Percentiles rank a stretch among this genome's conserved stretches.
Evolutionary conservation across 805 yeast genomes (phyloP).

Genomic region (Cyberlindnera petersonii): DNA sequence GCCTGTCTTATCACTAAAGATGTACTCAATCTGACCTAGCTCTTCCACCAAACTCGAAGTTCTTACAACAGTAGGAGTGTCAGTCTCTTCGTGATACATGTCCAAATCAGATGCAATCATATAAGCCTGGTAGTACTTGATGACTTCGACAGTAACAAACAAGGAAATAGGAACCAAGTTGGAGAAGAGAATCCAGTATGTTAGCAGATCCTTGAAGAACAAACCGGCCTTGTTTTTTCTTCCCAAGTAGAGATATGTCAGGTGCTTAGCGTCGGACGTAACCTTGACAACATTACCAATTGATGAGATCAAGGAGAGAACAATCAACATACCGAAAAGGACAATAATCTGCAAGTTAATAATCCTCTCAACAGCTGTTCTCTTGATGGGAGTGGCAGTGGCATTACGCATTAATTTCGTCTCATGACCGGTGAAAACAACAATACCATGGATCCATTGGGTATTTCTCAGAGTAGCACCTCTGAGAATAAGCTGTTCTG

Average conservation of each 20-base stretch:
- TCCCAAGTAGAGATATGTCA: constrained; percentile 64
- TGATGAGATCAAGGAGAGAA: constrained; percentile 74
- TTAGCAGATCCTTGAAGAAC: constrained; percentile 82
- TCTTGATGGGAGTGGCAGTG: constrained; percentile 95
- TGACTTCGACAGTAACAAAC: constrained; percentile 93
- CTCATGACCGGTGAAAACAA: constrained; percentile 96
- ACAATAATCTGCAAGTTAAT: constrained; percentile 91
- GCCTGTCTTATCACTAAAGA: constrained; percentile 97
- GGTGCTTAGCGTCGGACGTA: constrained; percentile 44
- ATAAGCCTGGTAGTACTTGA: constrained; percentile 92
- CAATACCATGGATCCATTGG: constrained; percentile 91
- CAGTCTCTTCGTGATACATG: constrained; percentile 80
- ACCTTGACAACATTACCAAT: constrained; percentile 81
- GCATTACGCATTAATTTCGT: constrained; percentile 98
- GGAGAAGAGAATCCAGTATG: constrained; percentile 95
- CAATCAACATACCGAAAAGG: constrained; percentile 73
- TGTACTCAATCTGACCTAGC: constrained; percentile 92
- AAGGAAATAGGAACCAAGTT: constrained; percentile 96
- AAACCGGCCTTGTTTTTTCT: constrained; percentile 64
- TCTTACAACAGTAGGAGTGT: constrained; percentile 92
- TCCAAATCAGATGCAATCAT: constrained; percentile 94
- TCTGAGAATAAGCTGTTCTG: constrained; percentile 87
- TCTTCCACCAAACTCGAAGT: constrained; percentile 96
- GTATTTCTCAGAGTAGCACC: constrained; percentile 97
- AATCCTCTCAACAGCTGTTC: constrained; percentile 94